These are phyloP conservation scores for Ascodesmis nigricans DNA, from an alignment of 495 filamentous ascomycete species.

Conservation along the genomic window DNA sequence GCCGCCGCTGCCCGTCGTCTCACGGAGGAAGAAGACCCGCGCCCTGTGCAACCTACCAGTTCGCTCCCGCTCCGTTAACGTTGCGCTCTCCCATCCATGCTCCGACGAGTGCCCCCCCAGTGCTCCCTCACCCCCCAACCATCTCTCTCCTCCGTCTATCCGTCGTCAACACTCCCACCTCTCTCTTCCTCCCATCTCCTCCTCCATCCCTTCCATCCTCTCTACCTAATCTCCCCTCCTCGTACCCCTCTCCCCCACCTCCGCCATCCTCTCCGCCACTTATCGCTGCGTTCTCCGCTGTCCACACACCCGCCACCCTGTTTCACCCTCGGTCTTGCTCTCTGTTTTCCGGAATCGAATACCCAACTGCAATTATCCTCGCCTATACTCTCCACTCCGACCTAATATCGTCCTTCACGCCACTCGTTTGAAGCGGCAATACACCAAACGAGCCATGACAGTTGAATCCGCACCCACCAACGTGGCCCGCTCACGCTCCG, in stretches of 20 bases:
- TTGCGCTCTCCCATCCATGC: no score
- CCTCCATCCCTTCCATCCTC: background rate
- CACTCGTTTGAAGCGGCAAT: background rate
- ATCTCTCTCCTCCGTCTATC: background rate
- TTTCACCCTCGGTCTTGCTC: background rate
- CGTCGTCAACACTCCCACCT: background rate
- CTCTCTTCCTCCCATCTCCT: background rate
- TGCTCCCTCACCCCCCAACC: no score
- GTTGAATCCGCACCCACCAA: background rate
- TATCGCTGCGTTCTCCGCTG: background rate
- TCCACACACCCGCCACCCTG: background rate
- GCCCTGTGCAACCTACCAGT: no score
- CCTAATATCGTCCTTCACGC: background rate
- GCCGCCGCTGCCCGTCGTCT: no score
- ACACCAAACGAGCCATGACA: background rate
- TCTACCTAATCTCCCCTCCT: no score
- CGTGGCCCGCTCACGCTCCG: background rate
- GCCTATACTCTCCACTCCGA: background rate
- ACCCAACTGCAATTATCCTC: constrained; percentile 4
- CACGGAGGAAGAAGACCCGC: no score
- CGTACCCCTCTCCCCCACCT: no score
- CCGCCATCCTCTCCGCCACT: background rate
- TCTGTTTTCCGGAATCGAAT: constrained; percentile 1
- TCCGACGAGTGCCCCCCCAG: no score
- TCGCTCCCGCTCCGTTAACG: no score